Conservation (phyloP, 139 green algal genomes). For the Klebsormidium nitens region DNA sequence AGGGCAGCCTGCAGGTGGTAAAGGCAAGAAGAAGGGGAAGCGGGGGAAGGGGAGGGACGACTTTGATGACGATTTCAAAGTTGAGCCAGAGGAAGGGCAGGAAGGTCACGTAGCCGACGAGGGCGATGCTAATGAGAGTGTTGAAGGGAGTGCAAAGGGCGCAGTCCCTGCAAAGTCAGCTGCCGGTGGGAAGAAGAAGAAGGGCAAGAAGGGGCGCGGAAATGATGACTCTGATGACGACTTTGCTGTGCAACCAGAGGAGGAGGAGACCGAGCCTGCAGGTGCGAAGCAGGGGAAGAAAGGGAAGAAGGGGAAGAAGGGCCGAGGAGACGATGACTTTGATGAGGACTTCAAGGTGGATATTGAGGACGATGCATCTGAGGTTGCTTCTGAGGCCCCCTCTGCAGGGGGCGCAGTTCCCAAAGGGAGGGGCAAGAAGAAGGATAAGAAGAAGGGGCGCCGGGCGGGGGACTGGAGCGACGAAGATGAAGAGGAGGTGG, state of each 20-base stretch:
- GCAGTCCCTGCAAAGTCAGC: no score
- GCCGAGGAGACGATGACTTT: constrained; percentile 15
- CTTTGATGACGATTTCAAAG: no score
- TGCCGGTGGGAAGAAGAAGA: no score
- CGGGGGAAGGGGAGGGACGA: constrained; percentile 2
- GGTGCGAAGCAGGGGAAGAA: constrained; percentile 36
- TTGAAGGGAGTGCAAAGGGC: neutral
- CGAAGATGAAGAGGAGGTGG: no score
- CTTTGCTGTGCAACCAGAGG: no score
- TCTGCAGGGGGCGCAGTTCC: constrained; percentile 24
- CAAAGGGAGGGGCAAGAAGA: constrained; percentile 31
- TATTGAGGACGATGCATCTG: no score
- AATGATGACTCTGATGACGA: constrained; percentile 17
- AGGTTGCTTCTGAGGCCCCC: no score
- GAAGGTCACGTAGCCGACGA: neutral
- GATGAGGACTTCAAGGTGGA: constrained; percentile 7
- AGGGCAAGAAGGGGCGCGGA: constrained; percentile 40
- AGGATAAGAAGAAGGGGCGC: constrained; percentile 45
- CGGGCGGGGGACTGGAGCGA: no score
- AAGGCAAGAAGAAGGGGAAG: constrained; percentile 53
- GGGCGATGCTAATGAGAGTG: neutral
- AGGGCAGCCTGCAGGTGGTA: neutral
- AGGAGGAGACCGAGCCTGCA: no score
- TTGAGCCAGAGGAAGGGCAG: no score
- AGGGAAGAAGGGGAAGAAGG: constrained; percentile 53